Conservation (phyloP, 148 eudicot species). For the Heliosperma pusillum region DNA sequence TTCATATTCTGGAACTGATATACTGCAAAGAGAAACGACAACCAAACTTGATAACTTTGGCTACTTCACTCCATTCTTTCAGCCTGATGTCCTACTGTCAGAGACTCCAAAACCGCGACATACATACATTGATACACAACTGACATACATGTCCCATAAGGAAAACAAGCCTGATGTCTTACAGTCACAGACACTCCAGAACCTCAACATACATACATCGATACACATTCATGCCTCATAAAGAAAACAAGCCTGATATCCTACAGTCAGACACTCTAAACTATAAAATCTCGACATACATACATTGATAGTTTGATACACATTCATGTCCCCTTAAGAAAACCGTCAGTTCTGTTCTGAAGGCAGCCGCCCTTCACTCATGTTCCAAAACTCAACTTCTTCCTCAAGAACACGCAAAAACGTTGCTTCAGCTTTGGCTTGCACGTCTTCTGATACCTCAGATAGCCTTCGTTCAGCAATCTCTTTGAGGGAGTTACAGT, state of each 20-base stretch:
- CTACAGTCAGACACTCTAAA: no score
- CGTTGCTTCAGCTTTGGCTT: slow-evolving; percentile 52
- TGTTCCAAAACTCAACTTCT: slow-evolving; percentile 78
- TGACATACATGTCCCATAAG: no score
- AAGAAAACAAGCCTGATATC: no score
- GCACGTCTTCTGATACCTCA: slow-evolving; percentile 43
- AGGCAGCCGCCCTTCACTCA: slow-evolving; percentile 40
- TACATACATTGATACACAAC: neutral
- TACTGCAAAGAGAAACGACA: neutral
- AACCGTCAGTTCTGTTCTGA: neutral
- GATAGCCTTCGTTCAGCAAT: slow-evolving; percentile 46
- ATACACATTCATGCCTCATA: neutral
- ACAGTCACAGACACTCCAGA: neutral
- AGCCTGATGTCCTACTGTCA: no score
- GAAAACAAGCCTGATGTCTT: neutral
- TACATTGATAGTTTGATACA: neutral
- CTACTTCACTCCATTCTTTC: no score
- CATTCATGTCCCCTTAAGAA: neutral
- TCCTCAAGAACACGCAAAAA: slow-evolving; percentile 48
- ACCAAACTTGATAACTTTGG: no score
- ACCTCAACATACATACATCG: neutral
- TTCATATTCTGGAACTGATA: neutral
- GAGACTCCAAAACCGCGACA: neutral
- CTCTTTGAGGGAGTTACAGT: slow-evolving; percentile 46
- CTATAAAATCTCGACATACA: no score